Conservation (phyloP, 1,139 yeast genomes). For the Yamadazyma taylorii region DNA sequence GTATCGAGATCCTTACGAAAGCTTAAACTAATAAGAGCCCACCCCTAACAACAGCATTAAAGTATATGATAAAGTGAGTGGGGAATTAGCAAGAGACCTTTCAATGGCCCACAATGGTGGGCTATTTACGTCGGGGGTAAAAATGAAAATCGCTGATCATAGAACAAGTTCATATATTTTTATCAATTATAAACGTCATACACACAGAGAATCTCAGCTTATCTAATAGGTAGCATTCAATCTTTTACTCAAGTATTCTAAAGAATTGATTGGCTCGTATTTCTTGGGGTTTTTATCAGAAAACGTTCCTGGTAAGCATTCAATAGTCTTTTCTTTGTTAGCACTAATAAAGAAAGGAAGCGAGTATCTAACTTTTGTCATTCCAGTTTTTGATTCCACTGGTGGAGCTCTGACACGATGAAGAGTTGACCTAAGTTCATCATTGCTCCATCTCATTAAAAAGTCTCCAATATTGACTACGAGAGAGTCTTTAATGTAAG, state of each 20-base stretch:
- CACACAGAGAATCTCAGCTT: too few species aligned
- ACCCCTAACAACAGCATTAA: too few species aligned
- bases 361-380: slow-evolving; percentile 22
- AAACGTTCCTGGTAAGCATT: slow-evolving; percentile 22
- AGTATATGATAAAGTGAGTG: too few species aligned
- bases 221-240: slow-evolving; percentile 20
- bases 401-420: slow-evolving; percentile 26
- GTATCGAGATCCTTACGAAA: too few species aligned
- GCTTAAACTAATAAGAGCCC: too few species aligned
- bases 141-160: too few species aligned
- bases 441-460: slow-evolving; percentile 32
- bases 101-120: too few species aligned
- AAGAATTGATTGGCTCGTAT: slow-evolving; percentile 25
- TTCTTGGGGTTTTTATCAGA: slow-evolving; percentile 23
- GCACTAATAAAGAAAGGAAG: slow-evolving; percentile 29
- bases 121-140: too few species aligned
- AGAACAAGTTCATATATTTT: too few species aligned
- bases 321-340: slow-evolving; percentile 25
- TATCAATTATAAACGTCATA: too few species aligned
- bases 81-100: too few species aligned
- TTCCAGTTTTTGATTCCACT: slow-evolving; percentile 13
- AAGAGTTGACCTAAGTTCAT: slow-evolving; percentile 25
- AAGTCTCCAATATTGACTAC: slow-evolving; percentile 31
- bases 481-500: slow-evolving; percentile 24
- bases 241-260: slow-evolving; percentile 20